Percentiles rank a stretch among this genome's conserved stretches.
phyloP scores from a whole-genome alignment of 495 filamentous ascomycete genomes.

The Parmelia sp. region DNA sequence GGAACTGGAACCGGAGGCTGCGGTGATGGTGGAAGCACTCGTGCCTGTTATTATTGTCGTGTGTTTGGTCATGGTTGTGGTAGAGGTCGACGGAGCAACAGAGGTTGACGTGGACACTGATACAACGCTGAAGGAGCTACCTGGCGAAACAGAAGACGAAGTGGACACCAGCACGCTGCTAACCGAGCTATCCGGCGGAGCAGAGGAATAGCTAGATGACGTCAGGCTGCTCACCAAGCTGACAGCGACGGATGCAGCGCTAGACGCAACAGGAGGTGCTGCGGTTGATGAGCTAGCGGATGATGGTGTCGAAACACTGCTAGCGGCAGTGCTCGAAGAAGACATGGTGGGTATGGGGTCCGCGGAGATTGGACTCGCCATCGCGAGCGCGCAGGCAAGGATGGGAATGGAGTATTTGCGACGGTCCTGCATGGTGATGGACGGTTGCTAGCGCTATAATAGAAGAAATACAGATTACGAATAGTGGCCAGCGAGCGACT shows the following conservation, averaged over 20 bases:
- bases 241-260: background rate
- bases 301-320: background rate
- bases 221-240: background rate
- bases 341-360: background rate
- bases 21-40: too few species aligned
- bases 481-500: too few species aligned
- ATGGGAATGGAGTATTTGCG: background rate
- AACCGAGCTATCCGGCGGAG: too few species aligned
- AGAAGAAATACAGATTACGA: too few species aligned
- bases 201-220: background rate
- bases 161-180: too few species aligned
- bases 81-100: background rate
- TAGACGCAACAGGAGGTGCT: background rate
- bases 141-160: too few species aligned
- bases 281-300: background rate
- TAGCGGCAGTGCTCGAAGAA: background rate
- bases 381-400: background rate
- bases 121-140: too few species aligned
- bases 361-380: background rate
- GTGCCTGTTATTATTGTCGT: background rate
- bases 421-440: background rate
- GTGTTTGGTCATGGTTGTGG: background rate
- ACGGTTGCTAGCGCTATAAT: too few species aligned
- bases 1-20: too few species aligned
- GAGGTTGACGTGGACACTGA: background rate